Percentiles rank a stretch among this genome's conserved stretches.
Evolutionary conservation across 1,139 yeast species (phyloP).

Genomic region (Protomyces macrosporus): DNA sequence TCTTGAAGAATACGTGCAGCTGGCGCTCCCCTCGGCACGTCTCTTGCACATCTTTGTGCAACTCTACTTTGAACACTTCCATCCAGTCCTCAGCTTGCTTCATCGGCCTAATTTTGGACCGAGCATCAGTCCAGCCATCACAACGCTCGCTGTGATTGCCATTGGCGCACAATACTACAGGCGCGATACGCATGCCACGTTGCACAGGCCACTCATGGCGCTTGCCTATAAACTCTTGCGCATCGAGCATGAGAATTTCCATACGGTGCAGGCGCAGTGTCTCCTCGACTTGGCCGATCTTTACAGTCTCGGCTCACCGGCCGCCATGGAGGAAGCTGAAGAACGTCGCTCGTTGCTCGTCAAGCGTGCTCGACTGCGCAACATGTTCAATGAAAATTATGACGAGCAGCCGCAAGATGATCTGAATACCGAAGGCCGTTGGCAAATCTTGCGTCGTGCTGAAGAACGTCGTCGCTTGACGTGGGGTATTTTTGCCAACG

Average conservation of each 20-base stretch:
- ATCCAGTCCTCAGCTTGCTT: slow-evolving; percentile 1
- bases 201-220: slow-evolving; percentile 7
- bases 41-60: slow-evolving; percentile 11
- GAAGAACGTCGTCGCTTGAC: slow-evolving; percentile 21
- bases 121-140: slow-evolving; percentile 3
- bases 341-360: slow-evolving; percentile 9
- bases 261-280: slow-evolving; percentile 20
- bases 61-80: slow-evolving; percentile 18
- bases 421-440: slow-evolving; percentile 15
- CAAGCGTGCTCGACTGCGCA: slow-evolving; percentile 6
- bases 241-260: slow-evolving; percentile 11
- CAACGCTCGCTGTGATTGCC: slow-evolving; percentile 13
- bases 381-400: slow-evolving; percentile 17
- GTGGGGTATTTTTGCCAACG: slow-evolving; percentile 18
- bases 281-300: slow-evolving; percentile 16
- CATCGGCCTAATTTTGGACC: slow-evolving; percentile 16
- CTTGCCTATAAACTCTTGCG: slow-evolving; percentile 8
- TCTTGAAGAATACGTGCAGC: slow-evolving; percentile 17
- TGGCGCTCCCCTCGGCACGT: slow-evolving; percentile 14
- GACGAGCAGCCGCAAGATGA: slow-evolving; percentile 21
- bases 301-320: slow-evolving; percentile 10
- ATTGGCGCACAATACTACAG: slow-evolving; percentile 13
- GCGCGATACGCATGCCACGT: neutral
- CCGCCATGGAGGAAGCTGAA: slow-evolving; percentile 11
- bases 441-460: slow-evolving; percentile 22